These are phyloP conservation scores for Cornus controversa DNA, from an alignment of 148 eudicot genomes.

Conservation along the genomic window DNA sequence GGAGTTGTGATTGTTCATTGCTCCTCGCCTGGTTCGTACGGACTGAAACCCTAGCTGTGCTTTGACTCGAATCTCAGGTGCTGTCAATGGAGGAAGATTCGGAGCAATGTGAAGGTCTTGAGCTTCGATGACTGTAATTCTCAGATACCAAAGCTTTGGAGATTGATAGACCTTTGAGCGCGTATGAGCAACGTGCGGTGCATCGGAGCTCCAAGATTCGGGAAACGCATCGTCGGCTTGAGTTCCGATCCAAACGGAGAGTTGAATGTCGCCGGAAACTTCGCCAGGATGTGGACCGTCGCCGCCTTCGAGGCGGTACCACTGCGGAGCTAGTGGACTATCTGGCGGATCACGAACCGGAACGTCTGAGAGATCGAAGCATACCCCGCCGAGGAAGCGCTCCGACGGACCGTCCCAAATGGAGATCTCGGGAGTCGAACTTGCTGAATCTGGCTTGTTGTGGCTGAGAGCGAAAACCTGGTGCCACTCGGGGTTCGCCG, in stretches of 20 bases:
- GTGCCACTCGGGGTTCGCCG: constrained; percentile 70
- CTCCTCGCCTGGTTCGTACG: constrained; percentile 66
- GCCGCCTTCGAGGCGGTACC: constrained; percentile 87
- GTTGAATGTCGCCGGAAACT: constrained; percentile 77
- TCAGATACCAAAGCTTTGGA: constrained; percentile 84
- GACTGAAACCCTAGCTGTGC: constrained; percentile 83
- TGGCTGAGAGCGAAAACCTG: constrained; percentile 64
- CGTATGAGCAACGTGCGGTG: constrained; percentile 65
- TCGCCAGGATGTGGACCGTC: constrained; percentile 31
- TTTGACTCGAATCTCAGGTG: constrained; percentile 79
- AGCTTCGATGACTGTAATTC: constrained; percentile 71
- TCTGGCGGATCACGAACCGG: constrained; percentile 94
- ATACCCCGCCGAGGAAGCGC: constrained; percentile 81
- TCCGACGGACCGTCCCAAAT: constrained; percentile 76
- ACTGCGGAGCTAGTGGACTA: constrained; percentile 92
- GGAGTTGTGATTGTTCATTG: constrained; percentile 61
- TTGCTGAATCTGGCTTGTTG: constrained; percentile 33
- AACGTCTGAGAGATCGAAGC: constrained; percentile 91
- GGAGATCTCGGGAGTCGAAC: constrained; percentile 71
- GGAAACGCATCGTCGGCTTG: constrained; percentile 95
- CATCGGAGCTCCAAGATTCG: constrained; percentile 82
- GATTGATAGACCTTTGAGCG: constrained; percentile 94
- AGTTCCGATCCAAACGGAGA: constrained; percentile 93
- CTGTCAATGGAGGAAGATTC: constrained; percentile 83
- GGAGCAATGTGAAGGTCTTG: constrained; percentile 82